Conservation (phyloP, 2,329 filamentous ascomycete genomes). For the Nectriaceae sp. region DNA sequence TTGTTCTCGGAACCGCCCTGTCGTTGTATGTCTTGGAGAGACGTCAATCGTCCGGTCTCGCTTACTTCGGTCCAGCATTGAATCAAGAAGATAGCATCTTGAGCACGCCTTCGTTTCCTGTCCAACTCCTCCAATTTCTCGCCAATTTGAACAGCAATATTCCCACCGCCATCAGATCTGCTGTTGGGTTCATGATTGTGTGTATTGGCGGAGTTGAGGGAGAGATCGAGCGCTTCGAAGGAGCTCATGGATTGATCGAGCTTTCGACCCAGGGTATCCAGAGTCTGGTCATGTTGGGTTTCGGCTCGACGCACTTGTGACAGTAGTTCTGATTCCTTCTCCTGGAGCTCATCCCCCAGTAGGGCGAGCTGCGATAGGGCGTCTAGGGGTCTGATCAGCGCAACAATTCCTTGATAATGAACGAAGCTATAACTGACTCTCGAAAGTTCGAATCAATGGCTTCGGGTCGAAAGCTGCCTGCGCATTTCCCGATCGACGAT, state of each 20-base stretch:
- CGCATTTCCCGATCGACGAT: slow-evolving; percentile 72
- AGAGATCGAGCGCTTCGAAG: slow-evolving; percentile 87
- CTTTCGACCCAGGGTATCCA: slow-evolving; percentile 84
- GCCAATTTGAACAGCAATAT: slow-evolving; percentile 91
- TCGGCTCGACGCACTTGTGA: slow-evolving; percentile 91
- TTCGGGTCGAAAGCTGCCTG: slow-evolving; percentile 85
- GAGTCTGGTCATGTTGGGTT: slow-evolving; percentile 86
- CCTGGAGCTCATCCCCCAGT: slow-evolving; percentile 81
- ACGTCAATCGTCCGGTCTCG: slow-evolving; percentile 81
- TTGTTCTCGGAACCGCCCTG: slow-evolving; percentile 89
- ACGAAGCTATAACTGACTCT: slow-evolving; percentile 53
- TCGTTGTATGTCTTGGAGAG: slow-evolving; percentile 85
- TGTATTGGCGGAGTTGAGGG: slow-evolving; percentile 65
- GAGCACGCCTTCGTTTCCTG: slow-evolving; percentile 82
- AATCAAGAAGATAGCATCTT: slow-evolving; percentile 93
- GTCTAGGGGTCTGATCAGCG: slow-evolving; percentile 41
- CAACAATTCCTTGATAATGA: background rate
- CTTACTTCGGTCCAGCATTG: slow-evolving; percentile 97
- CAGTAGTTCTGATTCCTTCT: slow-evolving; percentile 86
- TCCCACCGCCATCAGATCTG: slow-evolving; percentile 65
- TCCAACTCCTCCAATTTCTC: slow-evolving; percentile 93
- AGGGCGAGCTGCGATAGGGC: slow-evolving; percentile 67
- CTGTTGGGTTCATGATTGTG: slow-evolving; percentile 35
- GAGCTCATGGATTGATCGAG: slow-evolving; percentile 89
- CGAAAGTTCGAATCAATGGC: slow-evolving; percentile 93